Evolutionary conservation across 1,284 basidiomycete genomes (phyloP), one percentile per base, ranked within the genome.

Genomic region (Ceratobasidium sp.): DNA sequence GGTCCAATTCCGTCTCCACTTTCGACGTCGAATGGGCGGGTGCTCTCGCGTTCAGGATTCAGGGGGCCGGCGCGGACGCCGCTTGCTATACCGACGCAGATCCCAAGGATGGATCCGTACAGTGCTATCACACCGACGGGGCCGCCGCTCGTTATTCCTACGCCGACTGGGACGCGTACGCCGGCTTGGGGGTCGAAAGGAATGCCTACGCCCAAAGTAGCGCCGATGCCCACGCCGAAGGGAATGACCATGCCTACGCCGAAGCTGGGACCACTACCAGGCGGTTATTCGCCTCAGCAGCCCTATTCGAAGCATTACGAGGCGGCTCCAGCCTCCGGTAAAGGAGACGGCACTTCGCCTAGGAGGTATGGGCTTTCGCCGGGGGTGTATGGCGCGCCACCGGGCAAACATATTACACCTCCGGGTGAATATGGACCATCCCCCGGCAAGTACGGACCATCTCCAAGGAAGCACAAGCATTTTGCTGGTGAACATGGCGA

Each of bases 1-100:
- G 66, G 52, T 16, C 66, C 66, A 7, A 69, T 69, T 28, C 66
- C 66, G 5, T 69, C 66, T 30, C 52, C 66, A 5, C 54, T 69
- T 18, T 57, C 66, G 21, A 43, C 66, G 6, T 52, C 66, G 14
- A 13, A 32, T 30, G 44, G 11, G 26, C 54, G 9, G 26, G 26
- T 32, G 14, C 49, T 11, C 13, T 47, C 44, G 13, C 44, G 16
- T 5, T 47, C 11, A 21, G 2, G 44, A 21, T 16, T 46, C 30
- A 26, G 13, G 9, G 26, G 11, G 38, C 50, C 30, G 5, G 41
- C 18, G 26, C 38, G 30, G 21, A 26, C 23, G 18, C 66, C 54
- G 14, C 5, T 57, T 11, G 26, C 21, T 9, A n/a, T 57, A 11
- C 21, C 54, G 6, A 6, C 9, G 11, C 8, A 26, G 5, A 32